Conservation (phyloP, 495 filamentous ascomycete species). For the Aspergillus taichungensis region DNA sequence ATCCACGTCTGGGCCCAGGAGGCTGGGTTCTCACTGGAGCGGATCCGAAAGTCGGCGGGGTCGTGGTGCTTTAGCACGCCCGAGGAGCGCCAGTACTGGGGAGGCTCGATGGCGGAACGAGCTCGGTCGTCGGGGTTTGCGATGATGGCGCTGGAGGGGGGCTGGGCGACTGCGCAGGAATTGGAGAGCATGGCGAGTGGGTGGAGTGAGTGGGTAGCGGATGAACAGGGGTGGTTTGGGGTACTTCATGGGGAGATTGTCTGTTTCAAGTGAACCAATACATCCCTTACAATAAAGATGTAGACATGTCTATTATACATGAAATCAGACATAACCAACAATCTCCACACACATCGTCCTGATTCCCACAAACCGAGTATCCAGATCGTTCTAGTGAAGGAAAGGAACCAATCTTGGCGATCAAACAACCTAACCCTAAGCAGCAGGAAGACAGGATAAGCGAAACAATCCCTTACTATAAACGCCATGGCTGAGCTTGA, state of each 20-base stretch:
- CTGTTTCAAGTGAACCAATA: slow-evolving; percentile 28
- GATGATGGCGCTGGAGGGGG: slow-evolving; percentile 24
- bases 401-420: too few relatives aligned
- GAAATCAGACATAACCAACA: not conserved
- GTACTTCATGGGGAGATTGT: slow-evolving; percentile 46
- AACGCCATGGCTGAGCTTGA: too few relatives aligned
- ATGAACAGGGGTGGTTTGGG: slow-evolving; percentile 44
- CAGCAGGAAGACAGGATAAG: too few relatives aligned
- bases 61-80: slow-evolving; percentile 40
- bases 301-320: too few relatives aligned
- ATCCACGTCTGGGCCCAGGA: slow-evolving; percentile 41
- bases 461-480: too few relatives aligned
- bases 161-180: slow-evolving; percentile 29
- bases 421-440: too few relatives aligned
- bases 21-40: slow-evolving; percentile 32
- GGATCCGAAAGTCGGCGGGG: slow-evolving; percentile 29
- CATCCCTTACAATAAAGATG: not conserved
- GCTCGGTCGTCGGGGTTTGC: slow-evolving; percentile 31
- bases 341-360: not conserved
- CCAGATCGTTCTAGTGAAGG: too few relatives aligned
- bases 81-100: slow-evolving; percentile 40
- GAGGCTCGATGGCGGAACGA: slow-evolving; percentile 38
- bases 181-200: slow-evolving; percentile 30
- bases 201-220: slow-evolving; percentile 37
- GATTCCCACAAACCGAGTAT: not conserved